These are phyloP conservation scores for Tilletia walkeri DNA, from an alignment of 1,284 basidiomycete species.

Conservation along the genomic window DNA sequence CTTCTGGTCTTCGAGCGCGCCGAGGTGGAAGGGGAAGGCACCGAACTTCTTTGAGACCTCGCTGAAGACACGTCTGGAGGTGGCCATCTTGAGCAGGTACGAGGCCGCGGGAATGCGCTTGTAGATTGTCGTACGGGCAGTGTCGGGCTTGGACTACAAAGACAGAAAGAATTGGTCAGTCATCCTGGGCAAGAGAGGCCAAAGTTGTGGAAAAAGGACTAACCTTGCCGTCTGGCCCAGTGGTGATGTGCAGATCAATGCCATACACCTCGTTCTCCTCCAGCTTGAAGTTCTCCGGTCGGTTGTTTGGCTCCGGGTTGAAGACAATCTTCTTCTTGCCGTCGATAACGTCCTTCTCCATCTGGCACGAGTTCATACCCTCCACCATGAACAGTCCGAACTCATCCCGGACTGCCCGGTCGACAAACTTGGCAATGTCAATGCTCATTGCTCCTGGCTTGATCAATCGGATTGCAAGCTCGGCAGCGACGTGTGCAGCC, in stretches of 20 bases:
- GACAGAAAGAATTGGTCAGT: slow-evolving; percentile 50
- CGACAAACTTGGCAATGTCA: slow-evolving; percentile 83
- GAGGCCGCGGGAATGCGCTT: slow-evolving; percentile 75
- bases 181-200: background rate
- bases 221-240: slow-evolving; percentile 45
- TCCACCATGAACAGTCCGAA: slow-evolving; percentile 45
- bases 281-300: slow-evolving; percentile 49
- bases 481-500: slow-evolving; percentile 88
- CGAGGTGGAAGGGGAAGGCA: slow-evolving; percentile 94
- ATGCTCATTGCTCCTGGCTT: slow-evolving; percentile 82
- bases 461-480: slow-evolving; percentile 66
- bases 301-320: slow-evolving; percentile 39
- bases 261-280: slow-evolving; percentile 93
- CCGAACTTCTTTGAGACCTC: slow-evolving; percentile 98
- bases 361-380: slow-evolving; percentile 80
- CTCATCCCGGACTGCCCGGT: slow-evolving; percentile 63
- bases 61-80: slow-evolving; percentile 86
- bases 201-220: background rate
- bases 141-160: slow-evolving; percentile 69
- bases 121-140: slow-evolving; percentile 87
- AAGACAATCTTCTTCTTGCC: slow-evolving; percentile 50
- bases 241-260: slow-evolving; percentile 77
- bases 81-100: slow-evolving; percentile 97
- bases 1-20: slow-evolving; percentile 90
- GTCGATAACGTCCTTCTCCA: slow-evolving; percentile 78